Conservation (phyloP, 1,284 basidiomycete genomes). For the Athelia sp. region DNA sequence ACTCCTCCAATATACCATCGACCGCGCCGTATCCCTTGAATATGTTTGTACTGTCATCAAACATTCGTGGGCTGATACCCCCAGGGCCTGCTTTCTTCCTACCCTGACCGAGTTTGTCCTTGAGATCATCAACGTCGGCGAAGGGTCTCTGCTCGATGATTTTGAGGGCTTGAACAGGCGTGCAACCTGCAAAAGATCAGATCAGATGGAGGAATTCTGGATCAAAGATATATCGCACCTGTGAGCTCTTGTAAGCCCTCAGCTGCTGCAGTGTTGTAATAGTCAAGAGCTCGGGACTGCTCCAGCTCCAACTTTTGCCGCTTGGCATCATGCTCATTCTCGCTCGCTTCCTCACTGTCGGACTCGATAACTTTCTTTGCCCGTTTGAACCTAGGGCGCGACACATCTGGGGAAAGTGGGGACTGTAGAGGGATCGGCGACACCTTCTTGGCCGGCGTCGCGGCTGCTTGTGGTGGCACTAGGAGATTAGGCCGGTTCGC, state of each 20-base stretch:
- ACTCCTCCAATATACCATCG: slow-evolving; percentile 84
- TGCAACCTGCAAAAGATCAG: slow-evolving; percentile 61
- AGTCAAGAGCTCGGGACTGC: slow-evolving; percentile 57
- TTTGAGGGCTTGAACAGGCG: slow-evolving; percentile 72
- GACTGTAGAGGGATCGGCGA: slow-evolving; percentile 28
- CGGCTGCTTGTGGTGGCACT: slow-evolving; percentile 28
- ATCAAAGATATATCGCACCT: slow-evolving; percentile 44
- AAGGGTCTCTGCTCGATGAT: slow-evolving; percentile 86
- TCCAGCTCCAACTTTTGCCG: slow-evolving; percentile 14
- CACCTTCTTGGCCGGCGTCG: slow-evolving; percentile 38
- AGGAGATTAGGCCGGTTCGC: slow-evolving; percentile 43
- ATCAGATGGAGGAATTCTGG: slow-evolving; percentile 11
- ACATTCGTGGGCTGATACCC: slow-evolving; percentile 86
- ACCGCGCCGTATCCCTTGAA: slow-evolving; percentile 90
- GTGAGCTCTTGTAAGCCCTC: slow-evolving; percentile 86
- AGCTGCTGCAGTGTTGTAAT: slow-evolving; percentile 76
- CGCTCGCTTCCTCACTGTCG: slow-evolving; percentile 33
- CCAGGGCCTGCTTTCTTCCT: slow-evolving; percentile 75
- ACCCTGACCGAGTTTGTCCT: slow-evolving; percentile 73
- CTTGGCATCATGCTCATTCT: slow-evolving; percentile 12
- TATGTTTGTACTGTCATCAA: slow-evolving; percentile 87
- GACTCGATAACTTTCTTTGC: slow-evolving; percentile 50
- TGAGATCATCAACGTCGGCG: slow-evolving; percentile 72
- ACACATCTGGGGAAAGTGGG: slow-evolving; percentile 18
- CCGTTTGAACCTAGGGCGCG: slow-evolving; percentile 41